Conservation (phyloP, 805 yeast species). For the Candida ascalaphidarum region DNA sequence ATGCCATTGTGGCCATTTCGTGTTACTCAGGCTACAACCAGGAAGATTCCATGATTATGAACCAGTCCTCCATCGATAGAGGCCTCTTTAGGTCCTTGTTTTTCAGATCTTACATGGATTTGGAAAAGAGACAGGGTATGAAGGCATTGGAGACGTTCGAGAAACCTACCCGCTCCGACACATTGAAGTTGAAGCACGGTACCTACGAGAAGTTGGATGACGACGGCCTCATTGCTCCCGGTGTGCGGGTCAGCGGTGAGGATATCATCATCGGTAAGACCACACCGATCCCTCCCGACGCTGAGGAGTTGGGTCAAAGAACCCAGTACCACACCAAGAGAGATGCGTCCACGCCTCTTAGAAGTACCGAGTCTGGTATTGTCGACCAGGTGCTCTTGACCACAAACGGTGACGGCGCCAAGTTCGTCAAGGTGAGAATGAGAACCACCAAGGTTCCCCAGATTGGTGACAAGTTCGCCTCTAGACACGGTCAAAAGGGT, state of each 20-base stretch:
- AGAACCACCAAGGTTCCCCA: slow-evolving; percentile 98
- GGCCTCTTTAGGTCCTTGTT: slow-evolving; percentile 93
- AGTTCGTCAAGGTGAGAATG: slow-evolving; percentile 96
- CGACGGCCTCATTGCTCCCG: slow-evolving; percentile 97
- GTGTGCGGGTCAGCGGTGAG: slow-evolving; percentile 97
- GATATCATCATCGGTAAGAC: slow-evolving; percentile 98
- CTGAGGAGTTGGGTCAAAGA: slow-evolving; percentile 97
- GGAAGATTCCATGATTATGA: slow-evolving; percentile 99
- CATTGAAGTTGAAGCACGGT: slow-evolving; percentile 93
- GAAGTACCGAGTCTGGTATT: slow-evolving; percentile 96
- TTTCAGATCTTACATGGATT: slow-evolving; percentile 97
- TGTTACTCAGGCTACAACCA: slow-evolving; percentile 98
- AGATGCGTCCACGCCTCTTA: slow-evolving; percentile 95
- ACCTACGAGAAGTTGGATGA: slow-evolving; percentile 97
- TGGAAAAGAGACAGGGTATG: slow-evolving; percentile 98
- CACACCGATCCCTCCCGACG: slow-evolving; percentile 98
- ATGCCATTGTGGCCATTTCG: slow-evolving; percentile 95
- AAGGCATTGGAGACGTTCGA: slow-evolving; percentile 96
- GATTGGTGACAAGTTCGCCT: slow-evolving; percentile 98
- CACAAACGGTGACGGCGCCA: slow-evolving; percentile 96
- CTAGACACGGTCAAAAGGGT: slow-evolving; percentile 99
- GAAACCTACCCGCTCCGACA: slow-evolving; percentile 91
- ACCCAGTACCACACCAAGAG: slow-evolving; percentile 97
- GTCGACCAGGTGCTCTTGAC: slow-evolving; percentile 96
- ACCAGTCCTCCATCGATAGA: slow-evolving; percentile 93